Evolutionary conservation across 495 filamentous ascomycete genomes (phyloP), one percentile per base, ranked within the genome.

Genomic region (Penicillium crystallinum): DNA sequence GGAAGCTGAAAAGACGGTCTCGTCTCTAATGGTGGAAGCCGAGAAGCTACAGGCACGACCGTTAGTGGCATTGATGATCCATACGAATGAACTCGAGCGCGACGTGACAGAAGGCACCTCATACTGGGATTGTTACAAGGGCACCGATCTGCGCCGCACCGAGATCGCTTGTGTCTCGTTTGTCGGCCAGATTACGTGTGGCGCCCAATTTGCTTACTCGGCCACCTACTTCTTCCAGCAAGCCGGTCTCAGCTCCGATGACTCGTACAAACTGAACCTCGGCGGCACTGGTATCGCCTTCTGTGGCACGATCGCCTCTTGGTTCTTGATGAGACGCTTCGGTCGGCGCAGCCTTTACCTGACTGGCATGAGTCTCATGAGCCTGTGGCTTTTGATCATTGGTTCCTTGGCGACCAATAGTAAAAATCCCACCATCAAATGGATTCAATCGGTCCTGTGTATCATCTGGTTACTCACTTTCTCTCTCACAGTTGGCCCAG

Each of bases 291-390:
- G 65, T 3, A 66, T 83, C 3, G 79, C 74, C 12, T 69, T 77
- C 33, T 55, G 81, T 3, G 80, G 78, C 7, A 81, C 79, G 1
- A 35, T 78, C 11, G 55, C 67, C 0, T 77, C 77, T 15, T 82
- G 78, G 79, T 72, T 76, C 33, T 55, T 82, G 15, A 74, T 83
- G 58, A 35, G 33, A 3, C 21, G 53, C 7, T 54, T 74, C 27
- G 81, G 81, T 6, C 69, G 81, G 8, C 75, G 79, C 15, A 68
- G 65, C 8, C 69, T 84, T 23, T 80, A 81, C 52, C 65, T 82
- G 23, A 57, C 57, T n/a, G 81, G 82, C 7, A 65, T 75, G 54
- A 34, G 62, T 23, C 31, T 62, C 8, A 74, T 80, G 63, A 63
- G 65, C 11, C 43, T 68, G 15, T 54, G 75, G 12, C 68, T 83